Conservation (phyloP, 2,329 filamentous ascomycete species). For the Microthyrium microscopicum region DNA sequence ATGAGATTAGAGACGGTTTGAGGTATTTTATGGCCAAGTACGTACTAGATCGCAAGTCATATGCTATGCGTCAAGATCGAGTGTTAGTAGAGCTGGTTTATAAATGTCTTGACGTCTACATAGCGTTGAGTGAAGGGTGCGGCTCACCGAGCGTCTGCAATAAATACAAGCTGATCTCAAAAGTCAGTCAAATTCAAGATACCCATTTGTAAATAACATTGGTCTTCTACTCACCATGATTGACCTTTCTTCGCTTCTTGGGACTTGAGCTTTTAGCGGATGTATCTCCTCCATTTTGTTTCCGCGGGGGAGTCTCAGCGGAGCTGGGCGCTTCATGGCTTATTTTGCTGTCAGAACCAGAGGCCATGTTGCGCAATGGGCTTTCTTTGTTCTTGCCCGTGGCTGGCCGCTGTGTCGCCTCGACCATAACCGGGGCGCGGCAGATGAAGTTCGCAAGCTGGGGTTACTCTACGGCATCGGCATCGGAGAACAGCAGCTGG, state of each 20-base stretch:
- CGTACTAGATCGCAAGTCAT: conserved; percentile 37
- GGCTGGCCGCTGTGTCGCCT: conserved; percentile 16
- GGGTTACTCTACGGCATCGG: too few species aligned
- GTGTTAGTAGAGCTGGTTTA: too few species aligned
- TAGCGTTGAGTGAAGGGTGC: conserved; percentile 11
- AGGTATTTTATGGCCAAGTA: conserved; percentile 5
- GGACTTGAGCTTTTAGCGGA: conserved; percentile 8
- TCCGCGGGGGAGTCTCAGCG: neutral
- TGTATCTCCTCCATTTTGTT: neutral
- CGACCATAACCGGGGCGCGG: conserved; percentile 25
- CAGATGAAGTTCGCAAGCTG: too few species aligned
- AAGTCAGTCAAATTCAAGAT: conserved; percentile 4
- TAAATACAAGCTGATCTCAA: conserved; percentile 30
- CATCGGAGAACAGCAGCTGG: too few species aligned
- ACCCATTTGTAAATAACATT: conserved; percentile 13
- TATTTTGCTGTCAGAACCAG: conserved; percentile 5
- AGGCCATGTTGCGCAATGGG: neutral
- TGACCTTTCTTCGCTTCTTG: conserved; percentile 37
- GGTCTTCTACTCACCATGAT: conserved; percentile 33
- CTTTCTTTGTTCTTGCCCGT: conserved; percentile 8
- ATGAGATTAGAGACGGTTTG: conserved; percentile 14
- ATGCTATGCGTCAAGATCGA: conserved; percentile 27
- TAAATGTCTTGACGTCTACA: conserved; percentile 17
- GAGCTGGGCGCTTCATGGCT: neutral
- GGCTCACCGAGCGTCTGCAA: conserved; percentile 33